phyloP scores from a whole-genome alignment of 1,139 yeast species.

The Saccharomyces hybrid region DNA sequence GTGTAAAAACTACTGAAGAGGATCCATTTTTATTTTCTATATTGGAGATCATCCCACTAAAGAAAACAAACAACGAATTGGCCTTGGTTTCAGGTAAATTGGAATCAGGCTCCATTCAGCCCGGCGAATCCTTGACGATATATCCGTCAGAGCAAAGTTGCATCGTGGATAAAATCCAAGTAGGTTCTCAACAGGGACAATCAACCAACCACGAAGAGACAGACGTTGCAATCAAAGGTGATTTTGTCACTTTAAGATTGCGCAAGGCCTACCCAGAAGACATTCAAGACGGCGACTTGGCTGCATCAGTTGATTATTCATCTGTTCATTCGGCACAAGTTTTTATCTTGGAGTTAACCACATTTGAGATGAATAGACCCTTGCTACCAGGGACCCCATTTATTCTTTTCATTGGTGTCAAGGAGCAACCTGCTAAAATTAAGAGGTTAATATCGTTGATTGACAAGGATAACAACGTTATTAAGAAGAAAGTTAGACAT shows the following conservation, averaged over 20 bases:
- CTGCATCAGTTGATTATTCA: slow-evolving; percentile 44
- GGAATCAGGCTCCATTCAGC: slow-evolving; percentile 65
- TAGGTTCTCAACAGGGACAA: slow-evolving; percentile 29
- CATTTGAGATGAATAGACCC: slow-evolving; percentile 69
- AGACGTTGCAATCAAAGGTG: slow-evolving; percentile 57
- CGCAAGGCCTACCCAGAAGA: slow-evolving; percentile 44
- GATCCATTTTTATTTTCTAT: slow-evolving; percentile 37
- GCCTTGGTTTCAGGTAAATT: slow-evolving; percentile 56
- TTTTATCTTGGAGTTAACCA: slow-evolving; percentile 50
- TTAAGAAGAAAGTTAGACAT: slow-evolving; percentile 58
- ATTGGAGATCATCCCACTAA: slow-evolving; percentile 32
- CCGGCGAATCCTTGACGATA: slow-evolving; percentile 61
- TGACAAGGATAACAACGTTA: slow-evolving; percentile 38
- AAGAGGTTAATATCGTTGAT: slow-evolving; percentile 47
- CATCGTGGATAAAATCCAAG: slow-evolving; percentile 37
- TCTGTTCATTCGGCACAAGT: slow-evolving; percentile 41
- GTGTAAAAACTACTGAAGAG: slow-evolving; percentile 26
- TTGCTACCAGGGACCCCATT: slow-evolving; percentile 77
- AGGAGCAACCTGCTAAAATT: slow-evolving; percentile 68
- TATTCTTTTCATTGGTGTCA: slow-evolving; percentile 73
- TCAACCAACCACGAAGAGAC: slow-evolving; percentile 9
- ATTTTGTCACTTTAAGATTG: slow-evolving; percentile 54
- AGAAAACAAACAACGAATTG: slow-evolving; percentile 19
- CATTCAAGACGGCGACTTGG: slow-evolving; percentile 66
- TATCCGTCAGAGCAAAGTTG: slow-evolving; percentile 49